These are phyloP conservation scores for Erodium maritimum DNA, from an alignment of 345 rosid species.

Conservation along the genomic window DNA sequence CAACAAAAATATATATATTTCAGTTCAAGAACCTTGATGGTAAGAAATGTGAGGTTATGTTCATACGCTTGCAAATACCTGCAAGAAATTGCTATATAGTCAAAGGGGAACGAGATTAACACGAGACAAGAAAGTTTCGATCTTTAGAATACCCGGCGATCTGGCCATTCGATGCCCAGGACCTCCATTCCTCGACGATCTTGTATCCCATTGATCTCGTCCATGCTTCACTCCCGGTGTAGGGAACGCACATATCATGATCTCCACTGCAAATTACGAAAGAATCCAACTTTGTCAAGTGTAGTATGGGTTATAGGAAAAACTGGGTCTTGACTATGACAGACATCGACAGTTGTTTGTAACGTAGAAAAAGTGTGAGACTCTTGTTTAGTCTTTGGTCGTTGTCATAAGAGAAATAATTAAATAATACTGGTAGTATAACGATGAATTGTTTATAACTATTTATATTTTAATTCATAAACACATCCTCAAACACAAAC, in stretches of 20 bases:
- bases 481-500: too few species aligned
- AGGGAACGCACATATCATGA: conserved; percentile 1
- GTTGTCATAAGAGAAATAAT: too few species aligned
- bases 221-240: conserved; percentile 16
- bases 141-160: conserved; percentile 9
- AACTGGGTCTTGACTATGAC: too few species aligned
- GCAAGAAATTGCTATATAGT: neutral
- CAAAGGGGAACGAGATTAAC: too few species aligned
- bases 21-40: conserved; percentile 34
- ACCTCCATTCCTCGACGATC: conserved; percentile 13
- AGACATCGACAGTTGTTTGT: too few species aligned
- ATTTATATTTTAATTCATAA: too few species aligned
- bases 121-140: neutral
- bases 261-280: conserved; percentile 16
- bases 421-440: too few species aligned
- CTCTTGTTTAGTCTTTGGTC: too few species aligned
- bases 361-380: too few species aligned
- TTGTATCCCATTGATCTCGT: conserved; percentile 12
- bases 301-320: too few species aligned
- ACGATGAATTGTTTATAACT: too few species aligned
- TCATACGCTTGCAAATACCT: conserved; percentile 47
- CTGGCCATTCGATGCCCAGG: conserved; percentile 10
- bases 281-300: too few species aligned
- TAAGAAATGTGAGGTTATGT: conserved; percentile 36
- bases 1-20: neutral